Evolutionary conservation across 2,329 filamentous ascomycete species (phyloP), one percentile per base, ranked within the genome.

Genomic region (Aspergillus puulaauensis): DNA sequence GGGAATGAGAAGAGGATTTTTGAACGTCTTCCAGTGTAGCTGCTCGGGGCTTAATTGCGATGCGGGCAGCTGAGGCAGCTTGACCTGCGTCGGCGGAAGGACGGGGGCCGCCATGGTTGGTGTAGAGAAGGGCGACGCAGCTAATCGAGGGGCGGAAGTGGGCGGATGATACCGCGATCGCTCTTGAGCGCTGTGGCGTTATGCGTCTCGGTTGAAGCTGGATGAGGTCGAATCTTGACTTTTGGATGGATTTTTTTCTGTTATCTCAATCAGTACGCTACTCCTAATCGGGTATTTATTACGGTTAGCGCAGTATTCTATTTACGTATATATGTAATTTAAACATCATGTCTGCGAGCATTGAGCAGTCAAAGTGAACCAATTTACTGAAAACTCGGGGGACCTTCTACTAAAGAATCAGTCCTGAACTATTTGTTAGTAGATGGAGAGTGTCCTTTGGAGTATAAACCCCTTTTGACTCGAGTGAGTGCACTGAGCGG

Each of bases 11-110:
- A 96, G 86, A 64, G 93, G 90, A 66, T 93, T 95, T 78, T 91
- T 92, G 81, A 99, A 99, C 12, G 90, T 89, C 72, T 89, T 90
- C 96, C 96, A 99, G 82, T 98, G 98, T 64, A 88, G 85, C 78
- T 98, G 93, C 79, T 99, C 95, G 33, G 93, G 88, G 6, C 93
- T 96, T 48, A 93, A 79, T 49, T 70, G 70, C 54, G 91, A 89
- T 41, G 89, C 88, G 57, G 92, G 92, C 51, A 91, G 90, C 62
- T 90, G 84, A 57, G 93, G 87, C 71, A 96, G 84, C 82, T 91
- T 96, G 71, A 96, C 80, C 74, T 88, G 88, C 74, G 87, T 87
- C 65, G 96, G 80, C 60, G 90, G 89, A 75, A 86, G 85, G 69
- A 96, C 90, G 79, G 91, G 88, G 70, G 92, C 90, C 68, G 93